These are phyloP conservation scores for Trichoderma atroviride DNA, from an alignment of 2,329 filamentous ascomycete genomes.

Conservation along the genomic window DNA sequence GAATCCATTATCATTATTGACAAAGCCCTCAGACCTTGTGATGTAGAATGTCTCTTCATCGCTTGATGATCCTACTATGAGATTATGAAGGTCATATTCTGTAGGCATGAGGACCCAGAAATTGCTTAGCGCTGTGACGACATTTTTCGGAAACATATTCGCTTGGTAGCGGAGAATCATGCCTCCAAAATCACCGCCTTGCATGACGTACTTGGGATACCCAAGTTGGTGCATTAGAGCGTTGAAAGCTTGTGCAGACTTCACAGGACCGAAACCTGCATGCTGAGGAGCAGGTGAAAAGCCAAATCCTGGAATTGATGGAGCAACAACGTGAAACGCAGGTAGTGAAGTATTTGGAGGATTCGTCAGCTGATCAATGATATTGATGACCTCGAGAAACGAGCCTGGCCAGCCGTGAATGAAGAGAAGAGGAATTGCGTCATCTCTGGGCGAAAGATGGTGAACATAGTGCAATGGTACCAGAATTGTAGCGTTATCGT, in stretches of 20 bases:
- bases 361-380: conserved; percentile 55
- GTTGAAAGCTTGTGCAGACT: not conserved
- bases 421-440: conserved; percentile 65
- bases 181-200: conserved; percentile 1
- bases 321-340: conserved; percentile 60
- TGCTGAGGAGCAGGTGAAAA: conserved; percentile 33
- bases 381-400: conserved; percentile 66
- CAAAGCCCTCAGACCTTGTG: not conserved
- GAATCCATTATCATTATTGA: not conserved
- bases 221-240: not conserved
- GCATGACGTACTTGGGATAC: not conserved
- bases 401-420: conserved; percentile 71
- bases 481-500: not conserved
- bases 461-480: conserved; percentile 8
- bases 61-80: not conserved
- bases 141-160: not conserved
- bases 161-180: conserved; percentile 7
- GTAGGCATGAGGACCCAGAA: conserved; percentile 1
- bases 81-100: not conserved
- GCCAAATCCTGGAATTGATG: conserved; percentile 58
- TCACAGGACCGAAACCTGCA: not conserved
- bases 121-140: not conserved
- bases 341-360: conserved; percentile 33
- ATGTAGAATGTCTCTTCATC: not conserved
- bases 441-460: not conserved